Base-by-base conservation (phyloP, 768 basidiomycete genomes). In the Termitomyces sp. region DNA sequence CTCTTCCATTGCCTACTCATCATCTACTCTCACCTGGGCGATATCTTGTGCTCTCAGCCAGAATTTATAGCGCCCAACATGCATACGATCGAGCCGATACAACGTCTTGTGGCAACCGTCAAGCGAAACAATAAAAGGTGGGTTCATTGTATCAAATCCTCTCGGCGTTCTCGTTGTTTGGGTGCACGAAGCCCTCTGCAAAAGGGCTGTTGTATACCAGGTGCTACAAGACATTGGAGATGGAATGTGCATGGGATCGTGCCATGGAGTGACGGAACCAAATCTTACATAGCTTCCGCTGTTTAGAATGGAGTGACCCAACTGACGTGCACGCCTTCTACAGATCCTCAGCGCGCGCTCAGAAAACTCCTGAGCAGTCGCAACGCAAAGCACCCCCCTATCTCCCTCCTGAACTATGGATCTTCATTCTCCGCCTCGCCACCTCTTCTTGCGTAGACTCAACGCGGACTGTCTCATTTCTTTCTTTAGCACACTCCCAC, bases 331-430 rank as follows among this genome's bases (percentile, higher is more conserved):
- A 22, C 13, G 4, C 27, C 18, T 36, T 36, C 16, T 1, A 20
- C 16, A 54, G 40, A 44, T 43, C 40, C 33, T 7, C 16, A 16
- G 32, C n/a, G 30, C 43, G 26, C 16, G 6, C 43, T 10, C 53
- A 55, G 33, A 43, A 14, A 30, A 30, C 18, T 22, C 16, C 5
- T 7, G 53, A 45, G 30, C 40, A 32, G 32, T 10, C 42, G 12
- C 20, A 16, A 10, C 42, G 20, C 20, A 24, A 30, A 32, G 14
- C 18, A 18, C 69, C 76, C n/a, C 78, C 78, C 16, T 60, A 69
- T 56, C 75, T 88, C 14, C 88, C 88, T 0, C 67, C 79, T 1
- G 88, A 90, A 63, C 66, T 90, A 7, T 89, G 88, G 88, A 71
- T 82, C n/a, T 69, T 80, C 64, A 80, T 90, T 57, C 71, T 90